These are phyloP conservation scores for Fusarium marasasianum DNA, from an alignment of 2,329 filamentous ascomycete genomes.

Conservation along the genomic window DNA sequence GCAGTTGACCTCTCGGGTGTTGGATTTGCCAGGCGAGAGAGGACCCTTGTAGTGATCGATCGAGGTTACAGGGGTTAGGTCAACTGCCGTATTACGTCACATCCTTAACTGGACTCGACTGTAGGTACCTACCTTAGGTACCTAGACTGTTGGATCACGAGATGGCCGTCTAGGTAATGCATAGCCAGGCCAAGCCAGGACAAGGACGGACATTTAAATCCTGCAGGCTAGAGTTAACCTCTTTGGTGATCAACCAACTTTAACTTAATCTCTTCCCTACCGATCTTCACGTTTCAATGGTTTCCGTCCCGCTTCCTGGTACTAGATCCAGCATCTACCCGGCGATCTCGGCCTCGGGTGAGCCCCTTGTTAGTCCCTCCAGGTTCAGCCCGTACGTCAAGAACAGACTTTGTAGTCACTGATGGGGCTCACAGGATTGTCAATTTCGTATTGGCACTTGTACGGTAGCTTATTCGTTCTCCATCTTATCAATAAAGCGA, in stretches of 20 bases:
- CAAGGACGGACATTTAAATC: background rate
- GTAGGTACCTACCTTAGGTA: no score
- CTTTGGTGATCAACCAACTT: background rate
- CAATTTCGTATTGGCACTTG: background rate
- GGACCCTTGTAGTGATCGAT: background rate
- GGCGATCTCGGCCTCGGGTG: background rate
- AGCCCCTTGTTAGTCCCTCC: background rate
- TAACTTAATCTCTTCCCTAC: background rate
- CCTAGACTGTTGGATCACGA: background rate
- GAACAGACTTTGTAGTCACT: background rate
- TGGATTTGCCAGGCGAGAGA: background rate
- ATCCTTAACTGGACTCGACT: background rate
- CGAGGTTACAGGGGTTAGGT: background rate
- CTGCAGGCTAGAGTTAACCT: background rate
- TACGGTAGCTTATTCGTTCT: background rate
- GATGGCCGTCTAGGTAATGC: background rate
- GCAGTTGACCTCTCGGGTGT: background rate
- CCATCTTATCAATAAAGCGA: background rate
- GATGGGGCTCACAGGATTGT: background rate
- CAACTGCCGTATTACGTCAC: constrained; percentile 10
- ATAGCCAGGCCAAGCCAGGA: no score
- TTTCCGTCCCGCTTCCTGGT: background rate
- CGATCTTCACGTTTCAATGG: background rate
- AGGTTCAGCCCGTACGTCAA: constrained; percentile 8
- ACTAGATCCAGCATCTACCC: constrained; percentile 6